These are phyloP conservation scores for Ulmus americana DNA, from an alignment of 331 rosid genomes.

Conservation along the genomic window DNA sequence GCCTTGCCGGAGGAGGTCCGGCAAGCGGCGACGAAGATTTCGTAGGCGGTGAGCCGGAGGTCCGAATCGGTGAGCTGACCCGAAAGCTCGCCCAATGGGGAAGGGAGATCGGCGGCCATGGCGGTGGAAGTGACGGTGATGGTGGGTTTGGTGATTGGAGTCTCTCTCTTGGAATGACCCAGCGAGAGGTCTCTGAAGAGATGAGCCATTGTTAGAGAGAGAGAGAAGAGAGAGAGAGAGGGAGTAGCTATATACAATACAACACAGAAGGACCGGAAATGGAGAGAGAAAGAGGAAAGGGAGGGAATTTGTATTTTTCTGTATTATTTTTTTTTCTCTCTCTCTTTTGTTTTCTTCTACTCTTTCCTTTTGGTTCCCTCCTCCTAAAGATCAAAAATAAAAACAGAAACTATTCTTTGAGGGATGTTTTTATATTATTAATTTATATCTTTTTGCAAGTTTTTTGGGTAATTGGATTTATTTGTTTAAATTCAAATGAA, in stretches of 20 bases:
- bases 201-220: constrained; percentile 56
- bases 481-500: too few relatives aligned
- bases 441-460: too few relatives aligned
- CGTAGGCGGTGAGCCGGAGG: constrained; percentile 79
- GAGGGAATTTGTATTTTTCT: background rate
- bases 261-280: background rate
- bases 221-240: constrained; percentile 13
- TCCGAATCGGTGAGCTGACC: constrained; percentile 65
- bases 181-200: constrained; percentile 86
- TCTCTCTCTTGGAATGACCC: constrained; percentile 86
- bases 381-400: too few relatives aligned
- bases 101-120: constrained; percentile 54
- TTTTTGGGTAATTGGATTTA: too few relatives aligned
- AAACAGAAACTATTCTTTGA: too few relatives aligned
- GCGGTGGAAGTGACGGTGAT: constrained; percentile 6
- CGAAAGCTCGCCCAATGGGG: constrained; percentile 79
- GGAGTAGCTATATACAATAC: background rate
- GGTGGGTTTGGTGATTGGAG: constrained; percentile 32
- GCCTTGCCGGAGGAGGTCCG: constrained; percentile 84
- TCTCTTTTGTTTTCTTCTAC: too few relatives aligned
- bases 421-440: too few relatives aligned
- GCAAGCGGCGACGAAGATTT: constrained; percentile 96
- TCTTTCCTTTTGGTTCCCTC: too few relatives aligned
- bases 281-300: background rate
- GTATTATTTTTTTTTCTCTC: background rate